phyloP scores from a whole-genome alignment of 1,284 basidiomycete species.

The Porogramme epimiltina region DNA sequence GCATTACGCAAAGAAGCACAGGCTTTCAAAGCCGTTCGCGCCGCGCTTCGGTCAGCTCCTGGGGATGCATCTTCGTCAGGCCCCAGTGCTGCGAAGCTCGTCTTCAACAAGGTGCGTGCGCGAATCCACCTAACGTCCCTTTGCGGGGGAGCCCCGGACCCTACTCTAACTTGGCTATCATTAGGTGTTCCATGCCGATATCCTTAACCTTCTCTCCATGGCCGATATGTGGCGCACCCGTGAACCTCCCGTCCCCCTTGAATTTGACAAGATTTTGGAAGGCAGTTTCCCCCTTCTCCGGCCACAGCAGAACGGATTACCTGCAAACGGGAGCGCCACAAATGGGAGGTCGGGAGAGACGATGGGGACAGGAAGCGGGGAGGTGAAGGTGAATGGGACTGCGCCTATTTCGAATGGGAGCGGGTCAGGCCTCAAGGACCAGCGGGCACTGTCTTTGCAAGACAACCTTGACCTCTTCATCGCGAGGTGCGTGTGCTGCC shows the following conservation, averaged over 20 bases:
- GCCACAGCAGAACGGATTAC: constrained; percentile 19
- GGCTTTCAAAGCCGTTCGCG: constrained; percentile 83
- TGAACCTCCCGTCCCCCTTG: constrained; percentile 81
- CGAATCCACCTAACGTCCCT: background rate
- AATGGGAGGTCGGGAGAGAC: constrained; percentile 24
- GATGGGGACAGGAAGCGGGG: constrained; percentile 29
- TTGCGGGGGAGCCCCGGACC: too few species aligned
- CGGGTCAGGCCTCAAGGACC: constrained; percentile 70
- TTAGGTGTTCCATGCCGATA: constrained; percentile 90
- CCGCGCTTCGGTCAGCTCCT: constrained; percentile 52
- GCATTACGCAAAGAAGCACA: constrained; percentile 87
- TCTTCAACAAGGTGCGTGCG: constrained; percentile 82
- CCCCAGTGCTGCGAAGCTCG: constrained; percentile 62
- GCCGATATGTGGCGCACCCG: constrained; percentile 97
- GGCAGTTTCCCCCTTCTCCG: constrained; percentile 54
- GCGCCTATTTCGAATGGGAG: constrained; percentile 12
- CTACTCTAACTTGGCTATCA: background rate
- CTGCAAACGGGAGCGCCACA: constrained; percentile 22
- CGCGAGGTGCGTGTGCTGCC: constrained; percentile 58
- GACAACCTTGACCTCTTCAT: constrained; percentile 86
- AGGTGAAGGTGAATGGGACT: constrained; percentile 25
- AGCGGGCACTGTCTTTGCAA: constrained; percentile 70
- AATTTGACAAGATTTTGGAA: constrained; percentile 72
- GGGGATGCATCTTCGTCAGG: constrained; percentile 27
- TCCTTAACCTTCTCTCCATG: constrained; percentile 90